Evolutionary conservation across 1,284 basidiomycete species (phyloP).

Genomic region (Ustilago sp.): DNA sequence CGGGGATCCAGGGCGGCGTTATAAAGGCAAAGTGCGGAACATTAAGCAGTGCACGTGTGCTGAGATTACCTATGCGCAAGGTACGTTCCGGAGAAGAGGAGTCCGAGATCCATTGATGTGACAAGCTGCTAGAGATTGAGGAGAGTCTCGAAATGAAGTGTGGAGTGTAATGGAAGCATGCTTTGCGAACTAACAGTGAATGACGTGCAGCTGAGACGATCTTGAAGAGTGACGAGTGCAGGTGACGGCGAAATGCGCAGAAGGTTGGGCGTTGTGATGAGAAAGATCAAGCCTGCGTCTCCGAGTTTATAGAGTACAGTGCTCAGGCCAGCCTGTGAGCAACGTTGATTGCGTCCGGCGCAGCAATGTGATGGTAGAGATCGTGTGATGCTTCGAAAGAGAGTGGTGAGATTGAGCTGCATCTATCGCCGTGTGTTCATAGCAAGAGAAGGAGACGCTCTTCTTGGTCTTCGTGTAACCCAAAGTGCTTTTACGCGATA

Average conservation of each 20-base stretch:
- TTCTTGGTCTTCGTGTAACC: neutral
- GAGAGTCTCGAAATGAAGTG: constrained; percentile 1
- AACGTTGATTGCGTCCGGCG: neutral
- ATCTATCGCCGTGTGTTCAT: neutral
- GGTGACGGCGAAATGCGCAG: neutral
- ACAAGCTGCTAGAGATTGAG: neutral
- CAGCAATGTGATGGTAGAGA: neutral
- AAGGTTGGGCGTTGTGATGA: neutral
- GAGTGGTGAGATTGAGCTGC: constrained; percentile 1
- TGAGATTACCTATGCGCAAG: neutral
- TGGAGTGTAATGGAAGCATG: neutral
- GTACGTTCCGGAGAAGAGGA: neutral
- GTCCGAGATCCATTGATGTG: neutral
- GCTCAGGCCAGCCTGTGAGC: constrained; percentile 1
- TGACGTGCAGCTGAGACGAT: neutral
- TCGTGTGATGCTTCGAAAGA: neutral
- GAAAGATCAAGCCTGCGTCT: neutral
- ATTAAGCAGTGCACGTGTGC: too few species aligned
- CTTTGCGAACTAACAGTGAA: neutral
- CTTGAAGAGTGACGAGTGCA: neutral
- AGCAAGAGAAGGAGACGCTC: neutral
- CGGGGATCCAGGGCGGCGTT: neutral
- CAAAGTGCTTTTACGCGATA: neutral
- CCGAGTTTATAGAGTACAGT: neutral
- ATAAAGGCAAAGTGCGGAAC: too few species aligned